A percentile compares a stretch with the other conserved stretches of the same genome.
Conservation (phyloP, 495 filamentous ascomycete genomes). For the Xylaria longipes region DNA sequence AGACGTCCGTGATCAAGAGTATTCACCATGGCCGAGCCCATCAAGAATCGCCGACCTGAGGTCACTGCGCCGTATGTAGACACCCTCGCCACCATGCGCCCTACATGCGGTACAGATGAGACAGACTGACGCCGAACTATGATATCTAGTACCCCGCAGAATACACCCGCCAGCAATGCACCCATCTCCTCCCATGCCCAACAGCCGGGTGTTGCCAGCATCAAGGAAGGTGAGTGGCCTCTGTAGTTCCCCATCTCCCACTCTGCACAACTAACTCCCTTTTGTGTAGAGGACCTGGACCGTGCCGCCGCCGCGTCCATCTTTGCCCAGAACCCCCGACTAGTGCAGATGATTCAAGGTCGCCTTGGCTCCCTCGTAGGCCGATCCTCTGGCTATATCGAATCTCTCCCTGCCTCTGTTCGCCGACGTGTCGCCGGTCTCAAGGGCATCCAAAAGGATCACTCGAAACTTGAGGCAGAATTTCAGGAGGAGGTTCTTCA, state of each 20-base stretch:
- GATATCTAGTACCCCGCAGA: conserved; percentile 82
- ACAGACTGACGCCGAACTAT: conserved; percentile 39
- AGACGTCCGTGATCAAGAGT: conserved; percentile 23
- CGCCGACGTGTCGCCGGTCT: conserved; percentile 92
- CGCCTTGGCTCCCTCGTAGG: conserved; percentile 93
- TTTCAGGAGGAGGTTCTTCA: conserved; percentile 98
- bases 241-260: conserved; percentile 10
- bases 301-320: conserved; percentile 85
- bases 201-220: conserved; percentile 91
- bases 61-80: conserved; percentile 40
- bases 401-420: conserved; percentile 86
- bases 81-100: conserved; percentile 24
- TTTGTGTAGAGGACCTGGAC: conserved; percentile 80
- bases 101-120: not conserved
- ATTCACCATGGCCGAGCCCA: conserved; percentile 44
- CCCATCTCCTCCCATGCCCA: conserved; percentile 98
- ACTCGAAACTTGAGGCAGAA: conserved; percentile 95
- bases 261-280: conserved; percentile 26
- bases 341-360: conserved; percentile 96
- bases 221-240: conserved; percentile 85
- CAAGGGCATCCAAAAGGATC: conserved; percentile 98
- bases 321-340: conserved; percentile 90
- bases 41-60: conserved; percentile 43
- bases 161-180: conserved; percentile 91
- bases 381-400: conserved; percentile 95